phyloP scores from a whole-genome alignment of 306 rosid genomes.

The Luffa acutangula region DNA sequence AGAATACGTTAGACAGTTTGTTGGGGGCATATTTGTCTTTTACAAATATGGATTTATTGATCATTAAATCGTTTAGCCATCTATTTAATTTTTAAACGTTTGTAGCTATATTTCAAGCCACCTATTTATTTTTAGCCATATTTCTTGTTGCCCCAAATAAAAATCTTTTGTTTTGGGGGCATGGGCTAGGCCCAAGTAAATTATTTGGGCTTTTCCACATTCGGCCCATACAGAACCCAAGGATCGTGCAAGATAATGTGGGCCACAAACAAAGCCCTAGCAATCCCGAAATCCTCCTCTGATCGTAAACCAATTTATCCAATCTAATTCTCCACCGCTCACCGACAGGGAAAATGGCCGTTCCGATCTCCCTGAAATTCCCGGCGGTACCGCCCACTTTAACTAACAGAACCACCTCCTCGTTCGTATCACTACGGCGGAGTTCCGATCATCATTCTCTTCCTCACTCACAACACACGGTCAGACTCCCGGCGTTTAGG shows the following conservation, averaged over 20 bases:
- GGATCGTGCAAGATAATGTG: neutral
- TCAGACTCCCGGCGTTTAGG: constrained; percentile 1
- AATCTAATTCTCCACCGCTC: constrained; percentile 10
- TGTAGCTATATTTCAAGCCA: too few species aligned
- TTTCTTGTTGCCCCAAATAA: too few species aligned
- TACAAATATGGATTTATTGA: too few species aligned
- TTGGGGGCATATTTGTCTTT: too few species aligned
- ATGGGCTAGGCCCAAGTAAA: neutral
- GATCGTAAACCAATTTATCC: neutral
- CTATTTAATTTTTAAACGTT: too few species aligned
- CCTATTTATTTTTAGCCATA: too few species aligned
- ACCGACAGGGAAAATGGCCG: constrained; percentile 6
- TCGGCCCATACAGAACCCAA: neutral
- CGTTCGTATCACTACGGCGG: neutral
- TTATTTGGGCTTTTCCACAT: neutral
- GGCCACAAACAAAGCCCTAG: constrained; percentile 12
- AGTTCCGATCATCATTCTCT: constrained; percentile 10
- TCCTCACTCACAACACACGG: neutral
- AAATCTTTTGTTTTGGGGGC: neutral
- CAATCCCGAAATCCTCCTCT: neutral
- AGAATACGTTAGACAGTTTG: too few species aligned
- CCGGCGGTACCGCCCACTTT: neutral
- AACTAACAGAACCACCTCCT: neutral
- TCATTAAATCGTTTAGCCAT: too few species aligned
- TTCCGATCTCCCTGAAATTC: constrained; percentile 9